Base-by-base conservation (phyloP, 2,329 filamentous ascomycete genomes). In the Davidsoniella virescens region DNA sequence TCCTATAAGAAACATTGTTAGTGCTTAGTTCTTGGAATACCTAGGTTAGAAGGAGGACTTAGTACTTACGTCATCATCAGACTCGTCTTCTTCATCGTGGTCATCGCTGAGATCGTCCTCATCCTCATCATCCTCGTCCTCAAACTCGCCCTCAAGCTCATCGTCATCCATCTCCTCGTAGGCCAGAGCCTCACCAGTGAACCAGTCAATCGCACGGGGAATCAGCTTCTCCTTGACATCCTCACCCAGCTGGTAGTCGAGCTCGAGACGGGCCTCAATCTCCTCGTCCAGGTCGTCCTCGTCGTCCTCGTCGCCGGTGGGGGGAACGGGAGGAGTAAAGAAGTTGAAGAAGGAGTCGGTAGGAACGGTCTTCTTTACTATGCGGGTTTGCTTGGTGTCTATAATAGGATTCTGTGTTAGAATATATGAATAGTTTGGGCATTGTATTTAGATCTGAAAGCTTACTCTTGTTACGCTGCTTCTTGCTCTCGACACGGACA, bases 221-320 rank as follows among this genome's bases (percentile, higher is more conserved):
- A 98, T 98, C 57, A 98, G 77, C 73, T 98, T 98, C 77, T 98
- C 92, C 73, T 98, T 98, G 71, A 98, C 95, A 64, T 98, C 92
- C 72, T 98, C 92, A 57, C 92, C 92, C 42, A 98, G 80, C 70
- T 96, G 90, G 68, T 96, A 98, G 70, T 98, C 92, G 48, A 98
- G 81, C 72, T 98, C 92, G 51, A 98, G 78, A 56, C 92, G 88
- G 69, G 94, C 88, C 72, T 98, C 92, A 48, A 98, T 94, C 64
- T 98, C 92, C 47, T 82, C 84, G 50, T 83, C 80, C 54, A 84
- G 80, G 57, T 90, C 82, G 36, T 79, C 82, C 55, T 90, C 82
- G 40, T 78, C 84, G 5, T 73, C 70, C 12, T 72, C 69, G 46
- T 86, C 80, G 33, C 83, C 84, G 46, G 71, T 73, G 25, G 87